phyloP scores from a whole-genome alignment of 2,329 filamentous ascomycete species.

The Cryphonectria carpinicola region DNA sequence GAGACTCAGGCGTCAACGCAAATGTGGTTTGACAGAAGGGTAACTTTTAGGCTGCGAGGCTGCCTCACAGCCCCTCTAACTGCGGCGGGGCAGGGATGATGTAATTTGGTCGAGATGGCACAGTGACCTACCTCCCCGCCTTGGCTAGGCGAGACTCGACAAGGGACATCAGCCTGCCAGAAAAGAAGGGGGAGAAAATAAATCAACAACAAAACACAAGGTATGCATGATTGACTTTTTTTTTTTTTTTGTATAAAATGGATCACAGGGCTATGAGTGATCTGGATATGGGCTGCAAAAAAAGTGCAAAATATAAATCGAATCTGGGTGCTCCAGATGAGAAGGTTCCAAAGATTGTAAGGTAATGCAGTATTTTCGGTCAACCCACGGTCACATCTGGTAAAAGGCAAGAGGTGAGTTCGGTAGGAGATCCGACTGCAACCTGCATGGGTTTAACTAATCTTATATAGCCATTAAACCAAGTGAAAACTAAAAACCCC shows the following conservation, averaged over 20 bases:
- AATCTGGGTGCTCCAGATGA: slow-evolving; percentile 42
- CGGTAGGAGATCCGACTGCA: slow-evolving; percentile 73
- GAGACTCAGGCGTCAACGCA: neutral
- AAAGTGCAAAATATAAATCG: slow-evolving; percentile 43
- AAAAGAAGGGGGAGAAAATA: neutral
- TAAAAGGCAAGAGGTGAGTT: slow-evolving; percentile 82
- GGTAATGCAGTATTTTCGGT: slow-evolving; percentile 56
- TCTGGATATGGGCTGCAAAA: neutral
- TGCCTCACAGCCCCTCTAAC: slow-evolving; percentile 20
- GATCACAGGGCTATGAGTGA: neutral
- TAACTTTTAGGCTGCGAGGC: slow-evolving; percentile 4
- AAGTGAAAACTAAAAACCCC: too few species aligned
- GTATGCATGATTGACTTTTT: slow-evolving; percentile 2
- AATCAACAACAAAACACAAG: slow-evolving; percentile 1
- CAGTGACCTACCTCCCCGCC: neutral
- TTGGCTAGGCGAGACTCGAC: neutral
- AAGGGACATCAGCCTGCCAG: neutral
- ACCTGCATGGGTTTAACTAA: neutral
- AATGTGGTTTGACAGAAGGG: neutral
- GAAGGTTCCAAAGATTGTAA: slow-evolving; percentile 53
- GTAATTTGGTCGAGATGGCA: slow-evolving; percentile 7
- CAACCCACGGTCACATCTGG: slow-evolving; percentile 74
- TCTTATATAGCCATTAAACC: slow-evolving; percentile 29
- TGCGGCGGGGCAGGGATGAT: slow-evolving; percentile 26
- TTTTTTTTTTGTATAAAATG: slow-evolving; percentile 23